Base-by-base conservation (phyloP, 371 early-diverging fungal genomes). In the Apophysomyces sp. region DNA sequence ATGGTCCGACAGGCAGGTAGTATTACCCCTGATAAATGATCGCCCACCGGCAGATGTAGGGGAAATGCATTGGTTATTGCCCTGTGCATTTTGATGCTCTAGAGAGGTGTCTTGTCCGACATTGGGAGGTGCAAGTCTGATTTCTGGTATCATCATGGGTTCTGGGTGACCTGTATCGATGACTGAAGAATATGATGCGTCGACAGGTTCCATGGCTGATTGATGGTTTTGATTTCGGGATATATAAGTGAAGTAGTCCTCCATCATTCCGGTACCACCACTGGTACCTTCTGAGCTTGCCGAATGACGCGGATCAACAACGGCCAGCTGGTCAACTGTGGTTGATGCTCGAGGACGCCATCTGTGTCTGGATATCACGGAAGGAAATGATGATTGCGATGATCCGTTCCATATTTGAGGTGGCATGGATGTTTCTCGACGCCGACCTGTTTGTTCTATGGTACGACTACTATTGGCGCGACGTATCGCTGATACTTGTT, bases 401-500 rank as follows among this genome's bases (percentile, higher is more conserved):
- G 26, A 27, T 24, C 40, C 31, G 3, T 36, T 39, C 56, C 29
- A 30, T 55, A 41, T 21, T 24, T 30, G 55, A 4, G 11, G 44
- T 34, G 34, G 65, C 16, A 58, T 32, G 3, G 69, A 69, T 18
- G 62, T 26, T 27, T 61, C 55, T 2, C 62, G 55, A 44, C 52
- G 44, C 30, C 32, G 62, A 53, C 26, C 36, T 57, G 40, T 37
- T 24, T 29, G 57, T 62, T 52, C 44, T 39, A 41, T 62, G 63
- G 53, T 56, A 44, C 36, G 41, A 57, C 65, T 52, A 62, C 79
- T 78, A 27, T 62, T 73, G 1, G 73, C 73, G 29, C 74, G 32
- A 27, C 68, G 70, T 12, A 78, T 67, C 12, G 64, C 64, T 0
- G 66, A 55, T 2, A 78, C 61, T 59, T 78, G 72, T 30, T 78